Percentiles rank a stretch among this genome's conserved stretches.
These are phyloP conservation scores for Cladophialophora carrionii DNA, from an alignment of 2,329 filamentous ascomycete species.

Conservation along the genomic window DNA sequence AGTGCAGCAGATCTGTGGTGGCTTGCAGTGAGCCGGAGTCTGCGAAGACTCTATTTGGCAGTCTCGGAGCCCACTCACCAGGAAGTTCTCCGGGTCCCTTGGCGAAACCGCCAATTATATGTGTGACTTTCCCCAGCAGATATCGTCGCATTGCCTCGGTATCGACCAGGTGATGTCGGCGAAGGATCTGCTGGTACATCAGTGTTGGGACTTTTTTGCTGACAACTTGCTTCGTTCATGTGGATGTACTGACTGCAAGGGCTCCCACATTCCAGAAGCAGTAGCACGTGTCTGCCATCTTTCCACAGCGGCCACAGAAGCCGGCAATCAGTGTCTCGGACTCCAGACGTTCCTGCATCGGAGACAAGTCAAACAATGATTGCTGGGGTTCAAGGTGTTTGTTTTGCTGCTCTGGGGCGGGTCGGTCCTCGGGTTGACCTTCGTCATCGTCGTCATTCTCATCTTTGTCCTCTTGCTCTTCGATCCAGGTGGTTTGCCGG, in stretches of 20 bases:
- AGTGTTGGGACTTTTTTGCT: slow-evolving; percentile 31
- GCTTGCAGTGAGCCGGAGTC: slow-evolving; percentile 36
- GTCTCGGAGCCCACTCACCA: slow-evolving; percentile 13
- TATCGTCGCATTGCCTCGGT: slow-evolving; percentile 69
- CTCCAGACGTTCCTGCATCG: slow-evolving; percentile 1
- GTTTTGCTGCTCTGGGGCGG: slow-evolving; percentile 46
- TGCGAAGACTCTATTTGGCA: background rate
- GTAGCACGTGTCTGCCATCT: slow-evolving; percentile 93
- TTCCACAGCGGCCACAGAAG: slow-evolving; percentile 89
- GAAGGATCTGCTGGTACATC: slow-evolving; percentile 57
- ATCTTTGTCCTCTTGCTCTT: slow-evolving; percentile 50
- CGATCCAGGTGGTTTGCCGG: slow-evolving; percentile 65
- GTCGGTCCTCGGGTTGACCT: slow-evolving; percentile 37
- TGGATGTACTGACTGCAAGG: slow-evolving; percentile 47
- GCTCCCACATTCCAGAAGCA: slow-evolving; percentile 86
- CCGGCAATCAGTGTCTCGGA: slow-evolving; percentile 56
- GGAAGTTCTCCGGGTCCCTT: slow-evolving; percentile 67
- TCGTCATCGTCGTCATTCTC: slow-evolving; percentile 53
- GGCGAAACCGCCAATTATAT: slow-evolving; percentile 80
- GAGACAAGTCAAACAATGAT: slow-evolving; percentile 5
- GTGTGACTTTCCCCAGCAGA: slow-evolving; percentile 82
- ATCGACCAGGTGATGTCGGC: slow-evolving; percentile 62
- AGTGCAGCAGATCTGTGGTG: slow-evolving; percentile 73
- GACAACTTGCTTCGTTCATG: background rate
- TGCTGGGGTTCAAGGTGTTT: slow-evolving; percentile 4